Conservation (phyloP, 441 rosid genomes). For the Aquilaria agallochum region DNA sequence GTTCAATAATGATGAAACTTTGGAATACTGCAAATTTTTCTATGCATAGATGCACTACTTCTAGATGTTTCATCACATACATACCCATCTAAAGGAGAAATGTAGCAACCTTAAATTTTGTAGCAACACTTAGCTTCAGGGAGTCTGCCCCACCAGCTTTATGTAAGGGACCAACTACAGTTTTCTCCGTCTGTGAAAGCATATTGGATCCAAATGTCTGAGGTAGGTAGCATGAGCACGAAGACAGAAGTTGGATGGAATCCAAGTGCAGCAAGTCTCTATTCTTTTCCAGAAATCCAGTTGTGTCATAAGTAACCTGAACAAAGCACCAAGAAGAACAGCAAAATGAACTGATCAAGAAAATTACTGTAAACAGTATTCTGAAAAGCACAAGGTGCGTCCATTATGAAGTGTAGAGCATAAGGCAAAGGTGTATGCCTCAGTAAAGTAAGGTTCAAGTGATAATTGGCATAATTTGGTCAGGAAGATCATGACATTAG, state of each 20-base stretch:
- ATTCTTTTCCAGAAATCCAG: conserved; percentile 97
- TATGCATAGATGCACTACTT: too few species aligned
- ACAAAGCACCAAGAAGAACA: conserved; percentile 24
- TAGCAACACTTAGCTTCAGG: conserved; percentile 89
- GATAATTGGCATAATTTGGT: too few species aligned
- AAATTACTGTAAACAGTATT: too few species aligned
- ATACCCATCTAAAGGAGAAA: not conserved
- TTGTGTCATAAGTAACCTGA: conserved; percentile 92
- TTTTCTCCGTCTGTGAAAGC: conserved; percentile 83
- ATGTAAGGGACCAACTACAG: conserved; percentile 75
- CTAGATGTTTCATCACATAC: too few species aligned
- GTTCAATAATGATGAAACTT: too few species aligned
- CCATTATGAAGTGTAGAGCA: too few species aligned
- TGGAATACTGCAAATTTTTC: too few species aligned
- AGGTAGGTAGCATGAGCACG: conserved; percentile 89
- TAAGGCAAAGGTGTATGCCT: too few species aligned
- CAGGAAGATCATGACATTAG: too few species aligned
- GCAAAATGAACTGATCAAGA: conserved; percentile 10
- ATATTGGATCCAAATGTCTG: conserved; percentile 86
- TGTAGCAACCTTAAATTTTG: conserved; percentile 84
- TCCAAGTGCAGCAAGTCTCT: conserved; percentile 93
- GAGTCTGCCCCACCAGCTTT: conserved; percentile 99
- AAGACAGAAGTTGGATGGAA: conserved; percentile 89
- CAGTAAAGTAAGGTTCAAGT: too few species aligned
- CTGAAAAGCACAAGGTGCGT: too few species aligned